These are phyloP conservation scores for Stagonosporopsis rhizophila DNA, from an alignment of 2,329 filamentous ascomycete species.

Conservation along the genomic window DNA sequence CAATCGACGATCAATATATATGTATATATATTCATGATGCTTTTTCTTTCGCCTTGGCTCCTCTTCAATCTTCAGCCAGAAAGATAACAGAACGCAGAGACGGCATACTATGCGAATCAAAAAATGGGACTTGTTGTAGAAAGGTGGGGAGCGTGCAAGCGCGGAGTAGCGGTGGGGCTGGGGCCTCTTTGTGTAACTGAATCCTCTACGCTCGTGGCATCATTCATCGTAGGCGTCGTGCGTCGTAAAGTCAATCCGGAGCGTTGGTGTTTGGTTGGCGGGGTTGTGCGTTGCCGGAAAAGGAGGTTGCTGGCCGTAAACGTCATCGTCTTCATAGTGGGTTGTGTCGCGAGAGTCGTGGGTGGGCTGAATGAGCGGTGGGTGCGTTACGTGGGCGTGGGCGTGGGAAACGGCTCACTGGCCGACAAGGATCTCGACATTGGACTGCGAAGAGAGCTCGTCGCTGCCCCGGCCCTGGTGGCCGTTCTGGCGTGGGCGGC, in stretches of 20 bases:
- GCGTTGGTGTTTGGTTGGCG: constrained; percentile 4
- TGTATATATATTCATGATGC: constrained; percentile 12
- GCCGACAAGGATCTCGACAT: constrained; percentile 70
- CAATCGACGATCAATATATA: too few species aligned
- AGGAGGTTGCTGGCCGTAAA: constrained; percentile 37
- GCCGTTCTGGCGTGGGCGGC: constrained; percentile 64
- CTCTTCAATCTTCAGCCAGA: too few species aligned
- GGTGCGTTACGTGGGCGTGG: constrained; percentile 20
- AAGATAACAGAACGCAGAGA: not conserved
- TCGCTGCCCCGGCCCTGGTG: constrained; percentile 69
- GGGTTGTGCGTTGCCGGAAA: not conserved
- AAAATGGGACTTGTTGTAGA: too few species aligned
- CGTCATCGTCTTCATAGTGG: constrained; percentile 43
- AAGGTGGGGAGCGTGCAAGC: too few species aligned
- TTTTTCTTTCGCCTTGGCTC: constrained; percentile 8
- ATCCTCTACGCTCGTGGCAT: constrained; percentile 50
- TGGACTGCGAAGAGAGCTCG: constrained; percentile 66
- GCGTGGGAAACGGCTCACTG: constrained; percentile 48
- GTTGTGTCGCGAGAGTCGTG: constrained; percentile 29
- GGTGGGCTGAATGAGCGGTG: constrained; percentile 33
- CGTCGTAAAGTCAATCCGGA: constrained; percentile 44
- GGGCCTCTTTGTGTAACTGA: not conserved
- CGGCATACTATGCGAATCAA: too few species aligned
- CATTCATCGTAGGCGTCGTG: constrained; percentile 51
- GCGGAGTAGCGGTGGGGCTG: not conserved